These are phyloP conservation scores for Saccharomyces hybrid DNA, from an alignment of 1,139 yeast genomes.

Conservation along the genomic window DNA sequence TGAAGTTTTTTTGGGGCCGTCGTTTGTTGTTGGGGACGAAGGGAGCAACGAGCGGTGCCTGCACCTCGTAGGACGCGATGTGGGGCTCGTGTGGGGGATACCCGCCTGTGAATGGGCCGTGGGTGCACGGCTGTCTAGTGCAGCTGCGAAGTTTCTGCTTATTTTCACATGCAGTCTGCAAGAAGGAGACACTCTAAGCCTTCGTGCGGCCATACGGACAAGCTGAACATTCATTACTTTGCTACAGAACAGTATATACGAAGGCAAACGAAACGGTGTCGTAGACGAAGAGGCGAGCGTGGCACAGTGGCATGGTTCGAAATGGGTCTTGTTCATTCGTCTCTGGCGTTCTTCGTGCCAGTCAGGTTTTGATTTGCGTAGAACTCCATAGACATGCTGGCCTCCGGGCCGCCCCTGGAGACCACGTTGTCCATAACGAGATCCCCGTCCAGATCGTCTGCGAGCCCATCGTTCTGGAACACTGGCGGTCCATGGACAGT, in stretches of 20 bases:
- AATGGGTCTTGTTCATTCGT: neutral
- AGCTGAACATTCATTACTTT: neutral
- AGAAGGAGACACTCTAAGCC: neutral
- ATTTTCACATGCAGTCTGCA: neutral
- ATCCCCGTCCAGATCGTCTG: slow-evolving; percentile 23
- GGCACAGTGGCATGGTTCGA: neutral
- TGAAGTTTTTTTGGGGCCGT: neutral
- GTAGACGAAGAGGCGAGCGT: neutral
- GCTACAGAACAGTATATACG: neutral
- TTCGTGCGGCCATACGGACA: neutral
- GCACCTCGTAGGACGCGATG: neutral
- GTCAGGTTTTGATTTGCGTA: slow-evolving; percentile 4
- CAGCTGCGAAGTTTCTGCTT: neutral
- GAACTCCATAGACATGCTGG: slow-evolving; percentile 25
- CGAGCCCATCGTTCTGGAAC: slow-evolving; percentile 17
- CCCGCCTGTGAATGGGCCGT: neutral
- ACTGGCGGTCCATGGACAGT: slow-evolving; percentile 9
- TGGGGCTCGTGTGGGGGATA: neutral
- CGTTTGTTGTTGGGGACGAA: neutral
- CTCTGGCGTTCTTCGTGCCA: slow-evolving; percentile 4
- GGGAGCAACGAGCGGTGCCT: neutral
- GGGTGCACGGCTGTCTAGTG: neutral
- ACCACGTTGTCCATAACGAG: slow-evolving; percentile 7
- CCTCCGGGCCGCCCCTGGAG: slow-evolving; percentile 14
- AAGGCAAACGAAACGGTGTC: neutral